Conservation (phyloP, 805 yeast genomes). For the Lipomyces chichibuensis region DNA sequence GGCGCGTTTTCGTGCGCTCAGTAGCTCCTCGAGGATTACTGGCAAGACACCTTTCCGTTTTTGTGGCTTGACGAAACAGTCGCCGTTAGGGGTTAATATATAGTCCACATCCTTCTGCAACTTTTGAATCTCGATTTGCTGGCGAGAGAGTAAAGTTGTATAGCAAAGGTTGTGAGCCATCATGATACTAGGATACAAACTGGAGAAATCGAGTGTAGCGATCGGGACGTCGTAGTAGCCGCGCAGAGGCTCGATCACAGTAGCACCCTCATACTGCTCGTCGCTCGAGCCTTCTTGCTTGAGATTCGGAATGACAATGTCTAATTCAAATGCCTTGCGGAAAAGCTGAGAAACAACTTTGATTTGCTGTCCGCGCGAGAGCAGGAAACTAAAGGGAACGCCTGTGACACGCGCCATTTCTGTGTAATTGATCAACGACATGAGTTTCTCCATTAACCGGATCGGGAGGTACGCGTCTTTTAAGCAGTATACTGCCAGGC, state of each 20-base stretch:
- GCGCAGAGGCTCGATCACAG: constrained; percentile 94
- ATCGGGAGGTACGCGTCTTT: constrained; percentile 94
- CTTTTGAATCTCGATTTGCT: constrained; percentile 58
- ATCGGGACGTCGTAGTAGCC: constrained; percentile 97
- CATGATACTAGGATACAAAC: constrained; percentile 97
- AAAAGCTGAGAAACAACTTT: constrained; percentile 94
- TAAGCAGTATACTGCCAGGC: constrained; percentile 94
- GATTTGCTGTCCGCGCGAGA: constrained; percentile 95
- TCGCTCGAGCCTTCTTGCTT: constrained; percentile 77
- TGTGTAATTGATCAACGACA: constrained; percentile 95
- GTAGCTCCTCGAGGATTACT: constrained; percentile 82
- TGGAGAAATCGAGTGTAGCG: constrained; percentile 96
- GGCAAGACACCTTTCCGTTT: constrained; percentile 86
- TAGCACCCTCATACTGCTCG: constrained; percentile 97
- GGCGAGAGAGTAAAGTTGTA: constrained; percentile 77
- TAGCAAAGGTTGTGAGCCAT: constrained; percentile 98
- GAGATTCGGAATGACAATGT: constrained; percentile 89
- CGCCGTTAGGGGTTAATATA: constrained; percentile 87
- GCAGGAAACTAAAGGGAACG: constrained; percentile 88
- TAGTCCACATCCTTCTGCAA: constrained; percentile 77
- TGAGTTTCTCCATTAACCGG: constrained; percentile 83
- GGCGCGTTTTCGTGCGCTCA: constrained; percentile 91
- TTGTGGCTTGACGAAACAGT: constrained; percentile 73
- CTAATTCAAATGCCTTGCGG: constrained; percentile 85
- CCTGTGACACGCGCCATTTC: constrained; percentile 99